Evolutionary conservation across 2,329 filamentous ascomycete genomes (phyloP).

Genomic region (Sarocladiaceae sp.): DNA sequence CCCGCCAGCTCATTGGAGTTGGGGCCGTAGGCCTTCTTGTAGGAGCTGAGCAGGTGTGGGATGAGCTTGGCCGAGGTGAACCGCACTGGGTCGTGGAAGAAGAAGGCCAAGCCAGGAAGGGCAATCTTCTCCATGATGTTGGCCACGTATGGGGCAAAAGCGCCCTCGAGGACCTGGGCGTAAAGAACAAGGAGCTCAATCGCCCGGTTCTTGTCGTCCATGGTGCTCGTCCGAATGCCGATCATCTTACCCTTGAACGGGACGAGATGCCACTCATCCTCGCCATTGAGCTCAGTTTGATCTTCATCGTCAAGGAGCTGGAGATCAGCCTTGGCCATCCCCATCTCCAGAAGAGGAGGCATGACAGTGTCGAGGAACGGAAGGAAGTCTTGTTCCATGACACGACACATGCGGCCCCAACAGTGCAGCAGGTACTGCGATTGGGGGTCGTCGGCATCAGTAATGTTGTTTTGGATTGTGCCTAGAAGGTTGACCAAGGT

Average conservation of each 20-base stretch:
- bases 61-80: constrained; percentile 93
- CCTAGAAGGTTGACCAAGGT: constrained; percentile 82
- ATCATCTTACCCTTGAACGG: constrained; percentile 97
- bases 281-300: constrained; percentile 86
- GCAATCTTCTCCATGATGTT: constrained; percentile 97
- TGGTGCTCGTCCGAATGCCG: constrained; percentile 90
- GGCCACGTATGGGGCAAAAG: constrained; percentile 85
- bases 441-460: constrained; percentile 89
- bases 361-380: constrained; percentile 91
- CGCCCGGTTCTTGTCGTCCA: constrained; percentile 99
- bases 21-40: constrained; percentile 83
- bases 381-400: constrained; percentile 83
- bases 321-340: constrained; percentile 93
- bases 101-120: constrained; percentile 88
- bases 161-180: constrained; percentile 86
- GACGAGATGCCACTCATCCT: constrained; percentile 96
- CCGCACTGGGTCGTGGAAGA: constrained; percentile 97
- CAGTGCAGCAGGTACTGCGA: constrained; percentile 97
- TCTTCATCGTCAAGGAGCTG: constrained; percentile 94
- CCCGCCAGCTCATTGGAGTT: constrained; percentile 72
- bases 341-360: constrained; percentile 84
- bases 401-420: constrained; percentile 98
- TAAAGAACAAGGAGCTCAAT: constrained; percentile 98
- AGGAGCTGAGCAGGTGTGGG: constrained; percentile 85
- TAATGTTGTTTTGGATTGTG: constrained; percentile 78